These are phyloP conservation scores for Fusarium guadeloupense DNA, from an alignment of 2,329 filamentous ascomycete species.

Conservation along the genomic window DNA sequence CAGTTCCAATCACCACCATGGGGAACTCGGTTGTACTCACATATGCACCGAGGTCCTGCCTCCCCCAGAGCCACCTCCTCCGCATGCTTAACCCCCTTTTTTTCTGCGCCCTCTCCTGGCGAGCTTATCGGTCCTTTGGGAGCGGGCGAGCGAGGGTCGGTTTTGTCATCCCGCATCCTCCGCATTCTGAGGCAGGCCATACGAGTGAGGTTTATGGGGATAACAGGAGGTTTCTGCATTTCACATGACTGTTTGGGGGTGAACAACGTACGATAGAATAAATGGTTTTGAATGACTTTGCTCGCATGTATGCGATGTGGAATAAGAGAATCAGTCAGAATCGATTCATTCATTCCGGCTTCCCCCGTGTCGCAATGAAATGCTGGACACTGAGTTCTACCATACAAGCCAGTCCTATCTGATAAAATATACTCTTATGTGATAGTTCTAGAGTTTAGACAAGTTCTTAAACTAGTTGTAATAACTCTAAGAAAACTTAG, in stretches of 20 bases:
- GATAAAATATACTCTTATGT: too few relatives aligned
- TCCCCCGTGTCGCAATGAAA: too few relatives aligned
- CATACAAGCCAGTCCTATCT: too few relatives aligned
- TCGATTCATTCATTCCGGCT: too few relatives aligned
- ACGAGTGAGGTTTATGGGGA: not conserved
- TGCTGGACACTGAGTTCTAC: too few relatives aligned
- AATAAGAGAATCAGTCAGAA: too few relatives aligned
- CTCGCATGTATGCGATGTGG: not conserved
- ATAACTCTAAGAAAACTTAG: too few relatives aligned
- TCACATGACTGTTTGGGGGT: slow-evolving; percentile 4
- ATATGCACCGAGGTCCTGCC: slow-evolving; percentile 9
- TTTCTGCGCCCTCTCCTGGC: slow-evolving; percentile 16
- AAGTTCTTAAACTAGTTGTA: too few relatives aligned
- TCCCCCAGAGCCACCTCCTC: slow-evolving; percentile 31
- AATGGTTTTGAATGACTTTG: not conserved
- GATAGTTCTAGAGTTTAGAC: too few relatives aligned
- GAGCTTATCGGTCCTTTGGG: slow-evolving; percentile 27
- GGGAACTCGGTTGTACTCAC: slow-evolving; percentile 18
- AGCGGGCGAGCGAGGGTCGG: slow-evolving; percentile 23
- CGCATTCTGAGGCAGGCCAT: slow-evolving; percentile 18
- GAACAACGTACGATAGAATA: slow-evolving; percentile 10
- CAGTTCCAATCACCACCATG: slow-evolving; percentile 15
- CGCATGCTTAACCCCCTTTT: slow-evolving; percentile 2
- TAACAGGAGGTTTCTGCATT: slow-evolving; percentile 4
- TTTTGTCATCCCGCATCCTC: slow-evolving; percentile 24